Evolutionary conservation across 1,284 basidiomycete genomes (phyloP), one percentile per base, ranked within the genome.

Genomic region (Trichosporon inkin): DNA sequence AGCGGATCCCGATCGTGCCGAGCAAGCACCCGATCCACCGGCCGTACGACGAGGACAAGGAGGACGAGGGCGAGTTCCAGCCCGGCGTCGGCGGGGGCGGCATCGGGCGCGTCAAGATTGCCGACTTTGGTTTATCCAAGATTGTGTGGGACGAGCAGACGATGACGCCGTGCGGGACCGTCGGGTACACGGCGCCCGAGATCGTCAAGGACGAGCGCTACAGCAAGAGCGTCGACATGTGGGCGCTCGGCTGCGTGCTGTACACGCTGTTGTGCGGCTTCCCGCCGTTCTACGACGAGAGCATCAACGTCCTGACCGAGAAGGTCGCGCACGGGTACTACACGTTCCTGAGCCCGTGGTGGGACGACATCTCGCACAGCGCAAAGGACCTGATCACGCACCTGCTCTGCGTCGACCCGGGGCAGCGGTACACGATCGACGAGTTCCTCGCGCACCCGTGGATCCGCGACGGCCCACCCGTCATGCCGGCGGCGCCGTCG

Each of bases 131-230:
- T 53, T 82, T 99, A 52, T 92, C 89, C 69, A 99, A 99, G 81
- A 88, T 99, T 58, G 92, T 99, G 5, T 99, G 96, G 96, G 90
- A 96, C 74, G 92, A 98, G 76, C 88, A 96, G 78, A 99, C 96
- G 10, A 96, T 93, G 89, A 99, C 96, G 24, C 96, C 96, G 19
- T 99, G 96, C 73, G 96, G 96, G 34, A 99, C 96, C 1, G 95
- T 99, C 28, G 96, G 96, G 5, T 99, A 99, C 80, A 99, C 96
- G 2, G 96, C 96, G 3, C 96, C 96, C 2, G 96, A 99, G 79
- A 99, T 99, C 66, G 96, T 99, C 72, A 98, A 98, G 80, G 96
- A 99, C 76, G 94, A 99, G 81, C 85, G 95, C 24, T 99, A 99
- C 77, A 92, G 88, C 76, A 98, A 97, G 81, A 92, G 89, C 71